Percentiles rank a stretch among this genome's conserved stretches.
Evolutionary conservation across 208 protist species (phyloP).

Genomic region (Trypanosoma mega): DNA sequence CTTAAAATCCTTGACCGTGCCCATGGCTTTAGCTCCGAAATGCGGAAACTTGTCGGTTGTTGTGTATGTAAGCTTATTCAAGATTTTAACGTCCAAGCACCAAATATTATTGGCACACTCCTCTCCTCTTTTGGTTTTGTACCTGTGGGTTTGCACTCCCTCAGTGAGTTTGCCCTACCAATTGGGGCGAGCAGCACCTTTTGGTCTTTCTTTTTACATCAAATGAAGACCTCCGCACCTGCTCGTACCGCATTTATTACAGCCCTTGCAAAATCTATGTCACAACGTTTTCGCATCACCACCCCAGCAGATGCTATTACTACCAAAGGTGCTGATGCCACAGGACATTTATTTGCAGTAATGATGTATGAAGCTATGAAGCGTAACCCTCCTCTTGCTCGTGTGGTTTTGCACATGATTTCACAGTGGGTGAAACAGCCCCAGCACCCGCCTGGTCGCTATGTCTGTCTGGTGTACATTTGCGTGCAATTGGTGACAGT

Average conservation of each 20-base stretch:
- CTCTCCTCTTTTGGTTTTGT: slow-evolving; percentile 81
- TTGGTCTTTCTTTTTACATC: slow-evolving; percentile 83
- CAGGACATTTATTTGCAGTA: slow-evolving; percentile 77
- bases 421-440: slow-evolving; percentile 82
- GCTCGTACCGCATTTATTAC: slow-evolving; percentile 85
- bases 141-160: slow-evolving; percentile 55
- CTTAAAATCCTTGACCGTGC: slow-evolving; percentile 83
- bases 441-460: slow-evolving; percentile 71
- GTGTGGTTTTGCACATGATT: slow-evolving; percentile 83
- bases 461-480: slow-evolving; percentile 82
- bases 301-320: slow-evolving; percentile 65
- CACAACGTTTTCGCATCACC: slow-evolving; percentile 79
- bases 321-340: slow-evolving; percentile 48
- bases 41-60: slow-evolving; percentile 83
- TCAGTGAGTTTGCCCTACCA: slow-evolving; percentile 79
- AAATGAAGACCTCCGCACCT: slow-evolving; percentile 82
- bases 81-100: slow-evolving; percentile 89
- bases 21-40: slow-evolving; percentile 80
- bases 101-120: slow-evolving; percentile 76
- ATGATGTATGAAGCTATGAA: slow-evolving; percentile 91
- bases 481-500: slow-evolving; percentile 76
- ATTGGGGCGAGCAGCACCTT: slow-evolving; percentile 81
- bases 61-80: slow-evolving; percentile 90
- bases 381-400: slow-evolving; percentile 74
- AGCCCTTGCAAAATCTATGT: slow-evolving; percentile 77